These are phyloP conservation scores for Lactarius pseudohatsudake DNA, from an alignment of 768 basidiomycete species.

Conservation along the genomic window DNA sequence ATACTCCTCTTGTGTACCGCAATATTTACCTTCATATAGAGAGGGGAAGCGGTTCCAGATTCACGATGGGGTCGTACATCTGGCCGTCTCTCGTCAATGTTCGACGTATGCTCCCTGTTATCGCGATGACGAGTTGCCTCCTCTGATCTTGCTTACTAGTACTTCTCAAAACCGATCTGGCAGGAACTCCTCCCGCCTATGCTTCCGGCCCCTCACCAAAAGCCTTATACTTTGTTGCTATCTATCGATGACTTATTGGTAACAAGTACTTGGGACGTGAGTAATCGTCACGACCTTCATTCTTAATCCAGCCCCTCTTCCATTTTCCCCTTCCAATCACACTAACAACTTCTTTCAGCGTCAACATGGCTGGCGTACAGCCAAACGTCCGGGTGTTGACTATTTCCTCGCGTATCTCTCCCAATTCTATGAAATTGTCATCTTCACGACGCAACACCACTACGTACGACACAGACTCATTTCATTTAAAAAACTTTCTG, in stretches of 20 bases:
- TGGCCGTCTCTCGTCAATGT: slow-evolving; percentile 60
- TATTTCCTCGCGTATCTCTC: slow-evolving; percentile 98
- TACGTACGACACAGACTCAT: slow-evolving; percentile 57
- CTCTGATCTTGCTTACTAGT: slow-evolving; percentile 43
- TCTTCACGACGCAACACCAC: slow-evolving; percentile 88
- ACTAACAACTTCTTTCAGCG: slow-evolving; percentile 48
- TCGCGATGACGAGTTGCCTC: slow-evolving; percentile 2
- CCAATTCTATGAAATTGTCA: slow-evolving; percentile 96
- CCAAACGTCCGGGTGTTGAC: slow-evolving; percentile 96
- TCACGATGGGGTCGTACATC: slow-evolving; percentile 66
- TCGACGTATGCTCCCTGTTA: slow-evolving; percentile 53
- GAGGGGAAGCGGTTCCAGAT: slow-evolving; percentile 55
- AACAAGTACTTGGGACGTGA: slow-evolving; percentile 92
- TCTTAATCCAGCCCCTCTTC: not conserved
- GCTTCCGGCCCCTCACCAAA: slow-evolving; percentile 75
- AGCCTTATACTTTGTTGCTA: slow-evolving; percentile 89
- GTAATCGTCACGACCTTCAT: slow-evolving; percentile 38
- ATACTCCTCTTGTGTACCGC: not conserved
- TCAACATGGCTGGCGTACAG: slow-evolving; percentile 93
- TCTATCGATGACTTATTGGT: slow-evolving; percentile 92
- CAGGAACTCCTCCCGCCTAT: slow-evolving; percentile 88
- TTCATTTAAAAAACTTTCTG: slow-evolving; percentile 13
- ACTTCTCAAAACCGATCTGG: slow-evolving; percentile 93
- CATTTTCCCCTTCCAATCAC: not conserved
- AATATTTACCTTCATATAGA: slow-evolving; percentile 39